These are phyloP conservation scores for Eutrema salsugineum DNA, from an alignment of 441 rosid species.

Conservation along the genomic window DNA sequence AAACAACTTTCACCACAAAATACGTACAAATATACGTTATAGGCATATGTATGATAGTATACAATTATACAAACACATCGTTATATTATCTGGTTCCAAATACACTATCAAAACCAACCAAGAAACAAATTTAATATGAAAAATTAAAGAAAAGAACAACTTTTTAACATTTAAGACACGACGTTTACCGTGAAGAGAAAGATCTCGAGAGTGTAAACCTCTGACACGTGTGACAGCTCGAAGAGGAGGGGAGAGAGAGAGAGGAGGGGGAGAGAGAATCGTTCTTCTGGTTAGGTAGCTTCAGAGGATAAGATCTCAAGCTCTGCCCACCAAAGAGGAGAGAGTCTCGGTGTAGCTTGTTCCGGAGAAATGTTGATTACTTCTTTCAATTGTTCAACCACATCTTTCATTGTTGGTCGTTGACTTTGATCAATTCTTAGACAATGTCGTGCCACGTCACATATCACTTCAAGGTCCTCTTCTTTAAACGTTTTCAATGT, in stretches of 20 bases:
- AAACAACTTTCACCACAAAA: slow-evolving; percentile 20
- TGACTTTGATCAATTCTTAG: slow-evolving; percentile 43
- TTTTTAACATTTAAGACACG: background rate
- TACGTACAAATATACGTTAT: slow-evolving; percentile 9
- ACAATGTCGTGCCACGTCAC: slow-evolving; percentile 60
- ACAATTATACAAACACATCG: slow-evolving; percentile 18
- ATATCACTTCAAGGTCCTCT: slow-evolving; percentile 57
- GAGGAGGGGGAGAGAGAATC: slow-evolving; percentile 16
- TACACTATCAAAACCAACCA: slow-evolving; percentile 31
- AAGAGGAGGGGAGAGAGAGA: background rate
- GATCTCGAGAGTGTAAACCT: background rate
- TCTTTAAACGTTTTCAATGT: slow-evolving; percentile 54
- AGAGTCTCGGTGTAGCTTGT: slow-evolving; percentile 81
- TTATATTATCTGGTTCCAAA: slow-evolving; percentile 15
- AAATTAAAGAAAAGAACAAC: background rate
- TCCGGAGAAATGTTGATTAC: slow-evolving; percentile 59
- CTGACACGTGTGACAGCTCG: slow-evolving; percentile 2
- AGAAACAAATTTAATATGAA: slow-evolving; percentile 13
- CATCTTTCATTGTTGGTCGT: slow-evolving; percentile 63
- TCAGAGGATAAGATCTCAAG: slow-evolving; percentile 80
- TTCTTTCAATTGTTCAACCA: slow-evolving; percentile 44
- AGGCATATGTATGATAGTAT: slow-evolving; percentile 22
- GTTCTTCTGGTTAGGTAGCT: slow-evolving; percentile 42
- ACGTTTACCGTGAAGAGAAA: background rate
- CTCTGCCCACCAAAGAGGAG: slow-evolving; percentile 97